A percentile compares a stretch with the other conserved stretches of the same genome.
Evolutionary conservation across 108 stramenopile species (phyloP).

Genomic region (Aureococcus anophagefferens): DNA sequence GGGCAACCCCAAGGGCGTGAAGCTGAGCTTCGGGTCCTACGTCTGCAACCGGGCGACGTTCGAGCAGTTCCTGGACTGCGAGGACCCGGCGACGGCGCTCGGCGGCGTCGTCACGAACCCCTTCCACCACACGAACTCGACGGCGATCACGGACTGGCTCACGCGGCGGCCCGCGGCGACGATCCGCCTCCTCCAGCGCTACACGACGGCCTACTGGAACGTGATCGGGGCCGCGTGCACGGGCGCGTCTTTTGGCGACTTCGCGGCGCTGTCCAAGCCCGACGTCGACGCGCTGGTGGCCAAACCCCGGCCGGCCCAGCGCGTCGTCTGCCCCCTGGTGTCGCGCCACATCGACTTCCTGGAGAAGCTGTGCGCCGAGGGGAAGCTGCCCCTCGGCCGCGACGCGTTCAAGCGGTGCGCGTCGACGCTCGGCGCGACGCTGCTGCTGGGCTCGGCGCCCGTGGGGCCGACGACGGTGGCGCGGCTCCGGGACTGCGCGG

Average conservation of each 20-base stretch:
- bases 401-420: background rate
- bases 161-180: constrained; percentile 2
- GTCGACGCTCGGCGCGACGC: background rate
- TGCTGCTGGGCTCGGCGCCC: constrained; percentile 22
- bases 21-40: constrained; percentile 15
- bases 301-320: no score
- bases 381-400: constrained; percentile 1
- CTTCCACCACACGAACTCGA: constrained; percentile 24
- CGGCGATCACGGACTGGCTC: constrained; percentile 19
- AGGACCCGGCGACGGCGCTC: background rate
- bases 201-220: constrained; percentile 17
- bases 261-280: background rate
- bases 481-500: background rate
- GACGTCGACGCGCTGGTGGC: no score
- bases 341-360: constrained; percentile 22
- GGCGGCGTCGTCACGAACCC: constrained; percentile 11
- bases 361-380: background rate
- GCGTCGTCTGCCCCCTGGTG: constrained; percentile 16
- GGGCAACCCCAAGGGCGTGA: constrained; percentile 22
- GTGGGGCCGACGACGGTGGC: constrained; percentile 23
- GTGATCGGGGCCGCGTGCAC: background rate
- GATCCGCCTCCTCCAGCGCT: constrained; percentile 16
- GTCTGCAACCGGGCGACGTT: constrained; percentile 15
- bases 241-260: background rate
- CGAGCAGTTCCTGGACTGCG: constrained; percentile 9